Conservation (phyloP, 2,329 filamentous ascomycete genomes). For the Cryphonectria radicalis region DNA sequence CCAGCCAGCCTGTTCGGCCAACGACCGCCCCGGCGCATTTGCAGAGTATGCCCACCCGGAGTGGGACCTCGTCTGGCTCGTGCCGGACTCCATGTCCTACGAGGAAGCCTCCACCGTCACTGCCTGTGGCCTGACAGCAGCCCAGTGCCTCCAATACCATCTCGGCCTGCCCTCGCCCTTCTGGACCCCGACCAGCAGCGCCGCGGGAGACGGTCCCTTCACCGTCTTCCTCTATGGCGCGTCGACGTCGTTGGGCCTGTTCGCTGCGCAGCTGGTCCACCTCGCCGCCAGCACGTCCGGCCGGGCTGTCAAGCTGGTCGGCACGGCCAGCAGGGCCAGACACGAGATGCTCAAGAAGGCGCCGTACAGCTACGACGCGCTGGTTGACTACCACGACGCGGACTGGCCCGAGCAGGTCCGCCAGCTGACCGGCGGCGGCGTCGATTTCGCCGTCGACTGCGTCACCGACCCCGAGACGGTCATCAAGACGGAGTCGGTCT, state of each 20-base stretch:
- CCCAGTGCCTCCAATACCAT: slow-evolving; percentile 45
- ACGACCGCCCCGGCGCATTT: slow-evolving; percentile 49
- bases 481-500: slow-evolving; percentile 8
- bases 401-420: slow-evolving; percentile 40
- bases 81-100: slow-evolving; percentile 38
- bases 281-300: slow-evolving; percentile 23
- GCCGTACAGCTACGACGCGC: slow-evolving; percentile 43
- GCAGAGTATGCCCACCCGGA: slow-evolving; percentile 43
- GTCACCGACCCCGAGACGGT: slow-evolving; percentile 1
- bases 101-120: slow-evolving; percentile 44
- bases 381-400: slow-evolving; percentile 44
- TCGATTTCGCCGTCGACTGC: slow-evolving; percentile 42
- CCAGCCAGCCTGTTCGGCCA: slow-evolving; percentile 42
- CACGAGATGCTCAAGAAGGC: slow-evolving; percentile 34
- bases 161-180: slow-evolving; percentile 43
- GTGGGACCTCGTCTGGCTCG: slow-evolving; percentile 43
- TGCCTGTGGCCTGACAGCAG: slow-evolving; percentile 48
- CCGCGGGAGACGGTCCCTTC: not conserved
- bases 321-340: slow-evolving; percentile 36
- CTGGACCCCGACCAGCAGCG: not conserved
- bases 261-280: slow-evolving; percentile 37
- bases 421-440: slow-evolving; percentile 31
- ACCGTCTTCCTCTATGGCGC: slow-evolving; percentile 40
- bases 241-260: slow-evolving; percentile 40
- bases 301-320: slow-evolving; percentile 32